Evolutionary conservation across 2,329 filamentous ascomycete species (phyloP).

Genomic region (Clonostachys rhizophaga): DNA sequence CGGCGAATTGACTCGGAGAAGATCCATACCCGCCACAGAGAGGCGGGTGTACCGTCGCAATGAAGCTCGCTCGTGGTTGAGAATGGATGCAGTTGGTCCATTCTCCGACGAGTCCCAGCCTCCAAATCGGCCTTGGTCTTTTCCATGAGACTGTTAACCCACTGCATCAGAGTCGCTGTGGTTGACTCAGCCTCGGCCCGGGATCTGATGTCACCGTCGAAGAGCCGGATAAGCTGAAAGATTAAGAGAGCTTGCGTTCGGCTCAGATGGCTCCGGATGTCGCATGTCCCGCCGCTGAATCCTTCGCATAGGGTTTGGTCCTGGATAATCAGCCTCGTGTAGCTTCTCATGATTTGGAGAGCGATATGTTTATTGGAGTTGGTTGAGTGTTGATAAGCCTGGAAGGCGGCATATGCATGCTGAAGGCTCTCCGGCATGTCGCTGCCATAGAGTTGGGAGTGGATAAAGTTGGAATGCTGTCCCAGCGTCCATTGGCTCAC

Average conservation of each 20-base stretch:
- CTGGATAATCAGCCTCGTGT: slow-evolving; percentile 1
- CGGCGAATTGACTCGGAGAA: slow-evolving; percentile 14
- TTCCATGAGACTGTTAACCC: neutral
- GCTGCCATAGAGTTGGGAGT: slow-evolving; percentile 1
- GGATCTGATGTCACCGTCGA: slow-evolving; percentile 4
- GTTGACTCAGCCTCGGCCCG: slow-evolving; percentile 1
- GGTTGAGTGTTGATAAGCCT: neutral
- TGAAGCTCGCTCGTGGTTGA: neutral
- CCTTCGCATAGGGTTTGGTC: slow-evolving; percentile 1
- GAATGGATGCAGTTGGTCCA: neutral
- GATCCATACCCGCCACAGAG: slow-evolving; percentile 12
- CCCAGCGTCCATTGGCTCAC: slow-evolving; percentile 2
- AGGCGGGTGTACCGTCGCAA: slow-evolving; percentile 1
- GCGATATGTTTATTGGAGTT: neutral
- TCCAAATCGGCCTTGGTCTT: neutral
- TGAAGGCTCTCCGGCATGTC: slow-evolving; percentile 1
- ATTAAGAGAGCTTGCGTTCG: slow-evolving; percentile 3
- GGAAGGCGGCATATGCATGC: slow-evolving; percentile 1
- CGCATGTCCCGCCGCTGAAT: neutral
- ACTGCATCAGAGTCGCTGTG: neutral
- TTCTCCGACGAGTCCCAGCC: neutral
- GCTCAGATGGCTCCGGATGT: slow-evolving; percentile 1
- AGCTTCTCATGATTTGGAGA: neutral
- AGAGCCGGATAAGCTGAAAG: slow-evolving; percentile 3
- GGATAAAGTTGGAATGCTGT: slow-evolving; percentile 1